Evolutionary conservation across 352 stramenopile genomes (phyloP), one percentile per base, ranked within the genome.

Genomic region (Phytophthora macrochlamydospora): DNA sequence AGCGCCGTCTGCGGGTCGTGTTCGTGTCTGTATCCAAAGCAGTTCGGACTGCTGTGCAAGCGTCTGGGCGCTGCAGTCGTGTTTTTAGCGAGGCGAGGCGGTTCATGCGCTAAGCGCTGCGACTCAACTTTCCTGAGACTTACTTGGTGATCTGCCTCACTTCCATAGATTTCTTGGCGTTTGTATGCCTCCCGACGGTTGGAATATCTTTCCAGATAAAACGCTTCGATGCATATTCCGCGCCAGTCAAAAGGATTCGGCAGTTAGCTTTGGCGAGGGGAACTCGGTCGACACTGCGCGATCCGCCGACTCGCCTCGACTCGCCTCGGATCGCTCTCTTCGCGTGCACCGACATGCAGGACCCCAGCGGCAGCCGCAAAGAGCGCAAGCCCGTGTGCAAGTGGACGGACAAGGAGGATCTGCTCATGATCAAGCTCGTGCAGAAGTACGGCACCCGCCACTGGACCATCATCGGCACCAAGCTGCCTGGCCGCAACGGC

Each of bases 391-490:
- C 84, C 13, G 81, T 95, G 63, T 86, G 81, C 73, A 94, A 94
- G 60, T 95, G 87, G 87, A 92, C 85, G 2, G 82, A 91, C 51
- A 91, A 96, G 57, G 93, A 98, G 69, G 93, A 98, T 50, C 65
- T 84, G 49, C 60, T 96, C 35, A 94, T 98, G 76, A 76, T 93
- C 55, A 89, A 91, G 63, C 77, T 93, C 31, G 91, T 98, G 60
- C 79, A 93, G 51, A 88, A 95, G 66, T 96, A 95, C 55, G 98
- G 98, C 51, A 93, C 87, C 14, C 98, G 98, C 71, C 90, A 98
- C 65, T 99, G 98, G 98, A 97, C 93, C 12, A 88, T 98, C 73
- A 99, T 99, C 59, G 95, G 97, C 55, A 99, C 98, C 18, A 91
- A 96, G 45, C 78, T 99, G 45, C 95, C 95, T 14, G 97, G 97